Conservation (phyloP, 768 basidiomycete species). For the Russula emetica region DNA sequence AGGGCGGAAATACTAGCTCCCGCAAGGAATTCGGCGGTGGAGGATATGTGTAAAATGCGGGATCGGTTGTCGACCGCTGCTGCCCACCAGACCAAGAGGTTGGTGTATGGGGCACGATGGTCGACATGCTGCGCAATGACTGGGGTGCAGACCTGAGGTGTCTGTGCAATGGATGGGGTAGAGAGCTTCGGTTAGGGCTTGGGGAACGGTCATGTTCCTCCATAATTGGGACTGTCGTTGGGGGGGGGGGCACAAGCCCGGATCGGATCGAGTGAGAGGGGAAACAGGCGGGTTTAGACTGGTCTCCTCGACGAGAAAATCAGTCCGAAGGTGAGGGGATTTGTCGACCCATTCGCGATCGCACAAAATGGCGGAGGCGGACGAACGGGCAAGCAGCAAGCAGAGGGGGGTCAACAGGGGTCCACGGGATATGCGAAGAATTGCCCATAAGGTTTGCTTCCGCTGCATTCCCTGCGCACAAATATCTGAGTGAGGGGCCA, state of each 20-base stretch:
- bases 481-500: slow-evolving; percentile 30
- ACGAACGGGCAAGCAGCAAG: not conserved
- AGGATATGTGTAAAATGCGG: slow-evolving; percentile 31
- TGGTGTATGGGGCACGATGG: not conserved
- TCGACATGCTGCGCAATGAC: slow-evolving; percentile 15
- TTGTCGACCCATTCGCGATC: slow-evolving; percentile 22
- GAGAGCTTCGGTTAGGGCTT: slow-evolving; percentile 41
- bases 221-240: slow-evolving; percentile 18
- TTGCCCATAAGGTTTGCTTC: slow-evolving; percentile 37
- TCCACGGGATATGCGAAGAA: slow-evolving; percentile 20
- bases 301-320: slow-evolving; percentile 19
- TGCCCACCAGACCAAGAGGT: slow-evolving; percentile 13
- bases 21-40: slow-evolving; percentile 23
- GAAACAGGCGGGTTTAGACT: slow-evolving; percentile 7
- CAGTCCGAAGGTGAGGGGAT: slow-evolving; percentile 20
- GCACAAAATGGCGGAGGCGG: slow-evolving; percentile 12
- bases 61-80: slow-evolving; percentile 29
- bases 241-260: slow-evolving; percentile 1
- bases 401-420: slow-evolving; percentile 24
- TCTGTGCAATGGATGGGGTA: slow-evolving; percentile 50
- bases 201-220: slow-evolving; percentile 19
- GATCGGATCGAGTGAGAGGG: not conserved
- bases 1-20: not conserved
- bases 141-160: slow-evolving; percentile 36
- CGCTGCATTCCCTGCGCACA: slow-evolving; percentile 30